phyloP scores from a whole-genome alignment of 352 stramenopile genomes.

The Phytophthora citricola region DNA sequence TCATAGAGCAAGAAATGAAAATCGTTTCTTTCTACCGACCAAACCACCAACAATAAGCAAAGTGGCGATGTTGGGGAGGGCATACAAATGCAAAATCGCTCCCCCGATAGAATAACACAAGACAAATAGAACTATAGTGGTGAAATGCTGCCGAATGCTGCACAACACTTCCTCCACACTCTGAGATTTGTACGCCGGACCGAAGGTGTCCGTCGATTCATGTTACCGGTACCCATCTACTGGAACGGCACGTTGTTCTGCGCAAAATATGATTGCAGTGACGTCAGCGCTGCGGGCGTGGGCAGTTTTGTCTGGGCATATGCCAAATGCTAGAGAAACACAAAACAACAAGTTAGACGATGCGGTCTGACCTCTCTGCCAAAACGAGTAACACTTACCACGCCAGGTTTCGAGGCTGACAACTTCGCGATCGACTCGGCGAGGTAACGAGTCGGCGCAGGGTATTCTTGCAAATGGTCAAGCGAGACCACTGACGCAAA shows the following conservation, averaged over 20 bases:
- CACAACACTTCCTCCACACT: conserved; percentile 15
- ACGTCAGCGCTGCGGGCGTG: conserved; percentile 34
- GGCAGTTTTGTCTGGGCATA: conserved; percentile 55
- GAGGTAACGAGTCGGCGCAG: conserved; percentile 62
- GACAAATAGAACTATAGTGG: conserved; percentile 33
- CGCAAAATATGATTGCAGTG: conserved; percentile 66
- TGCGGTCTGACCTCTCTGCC: not conserved
- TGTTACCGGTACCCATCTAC: conserved; percentile 35
- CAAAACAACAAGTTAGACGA: conserved; percentile 25
- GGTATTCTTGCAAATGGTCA: conserved; percentile 90
- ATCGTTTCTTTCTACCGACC: conserved; percentile 29
- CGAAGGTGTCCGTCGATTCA: conserved; percentile 26
- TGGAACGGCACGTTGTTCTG: conserved; percentile 76
- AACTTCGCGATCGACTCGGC: conserved; percentile 72
- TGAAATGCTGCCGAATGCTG: conserved; percentile 27
- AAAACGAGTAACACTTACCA: conserved; percentile 49
- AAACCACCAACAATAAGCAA: conserved; percentile 13
- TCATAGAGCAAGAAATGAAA: conserved; percentile 51
- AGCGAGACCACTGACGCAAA: conserved; percentile 88
- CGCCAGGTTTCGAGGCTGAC: conserved; percentile 65
- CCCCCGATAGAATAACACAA: conserved; percentile 18
- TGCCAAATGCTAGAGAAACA: conserved; percentile 52
- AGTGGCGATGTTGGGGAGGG: conserved; percentile 7
- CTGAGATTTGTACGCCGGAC: conserved; percentile 23
- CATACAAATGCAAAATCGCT: conserved; percentile 8